phyloP scores from a whole-genome alignment of 73 alveolate species.

The Tetrahymena thermophila region DNA sequence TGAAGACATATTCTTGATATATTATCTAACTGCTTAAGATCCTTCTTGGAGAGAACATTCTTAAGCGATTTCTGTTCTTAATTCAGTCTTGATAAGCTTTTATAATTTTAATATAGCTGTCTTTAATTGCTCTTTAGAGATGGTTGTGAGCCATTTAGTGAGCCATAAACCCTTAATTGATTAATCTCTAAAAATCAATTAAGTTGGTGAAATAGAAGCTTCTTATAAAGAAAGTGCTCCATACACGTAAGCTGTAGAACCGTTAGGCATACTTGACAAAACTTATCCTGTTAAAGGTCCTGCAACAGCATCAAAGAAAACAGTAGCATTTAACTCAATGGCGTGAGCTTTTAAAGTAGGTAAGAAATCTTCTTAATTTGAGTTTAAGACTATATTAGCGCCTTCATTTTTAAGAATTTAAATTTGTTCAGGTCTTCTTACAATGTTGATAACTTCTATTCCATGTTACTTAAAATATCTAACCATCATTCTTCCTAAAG shows the following conservation, averaged over 20 bases:
- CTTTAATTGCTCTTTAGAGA: background rate
- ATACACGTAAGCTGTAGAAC: conserved; percentile 40
- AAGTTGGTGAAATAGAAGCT: background rate
- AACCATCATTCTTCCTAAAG: conserved; percentile 65
- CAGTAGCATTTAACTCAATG: conserved; percentile 41
- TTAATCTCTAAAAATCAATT: background rate
- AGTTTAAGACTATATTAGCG: conserved; percentile 59
- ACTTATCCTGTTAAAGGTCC: conserved; percentile 56
- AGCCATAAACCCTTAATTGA: background rate
- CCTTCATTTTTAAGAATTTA: conserved; percentile 46
- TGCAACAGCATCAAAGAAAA: conserved; percentile 57
- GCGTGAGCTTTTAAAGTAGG: background rate
- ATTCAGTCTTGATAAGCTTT: background rate
- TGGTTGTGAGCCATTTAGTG: background rate
- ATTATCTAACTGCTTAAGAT: background rate
- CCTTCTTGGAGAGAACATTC: background rate
- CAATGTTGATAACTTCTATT: conserved; percentile 53
- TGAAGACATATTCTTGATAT: background rate
- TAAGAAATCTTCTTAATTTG: conserved; percentile 17
- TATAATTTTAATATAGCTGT: background rate
- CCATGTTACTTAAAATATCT: conserved; percentile 39
- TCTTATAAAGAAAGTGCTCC: conserved; percentile 47
- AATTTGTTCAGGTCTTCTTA: conserved; percentile 62
- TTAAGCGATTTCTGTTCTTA: background rate
- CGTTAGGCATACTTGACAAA: conserved; percentile 41